These are phyloP conservation scores for Chaetomium globosum DNA, from an alignment of 2,329 filamentous ascomycete species.

Conservation along the genomic window DNA sequence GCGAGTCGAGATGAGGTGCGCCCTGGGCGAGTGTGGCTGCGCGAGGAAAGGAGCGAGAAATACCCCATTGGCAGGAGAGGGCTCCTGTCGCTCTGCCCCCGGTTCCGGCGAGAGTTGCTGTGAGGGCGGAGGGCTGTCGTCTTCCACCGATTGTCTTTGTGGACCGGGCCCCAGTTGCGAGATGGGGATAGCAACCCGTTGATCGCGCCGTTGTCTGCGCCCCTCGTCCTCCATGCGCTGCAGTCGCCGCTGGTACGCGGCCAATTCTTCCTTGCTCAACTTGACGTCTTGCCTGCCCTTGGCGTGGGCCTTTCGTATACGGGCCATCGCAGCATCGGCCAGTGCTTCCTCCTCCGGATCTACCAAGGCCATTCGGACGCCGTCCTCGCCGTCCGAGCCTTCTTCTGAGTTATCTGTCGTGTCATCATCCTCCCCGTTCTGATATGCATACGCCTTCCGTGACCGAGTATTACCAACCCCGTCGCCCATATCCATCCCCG, in stretches of 20 bases:
- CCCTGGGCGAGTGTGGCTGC: conserved; percentile 48
- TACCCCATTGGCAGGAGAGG: conserved; percentile 55
- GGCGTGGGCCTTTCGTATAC: conserved; percentile 76
- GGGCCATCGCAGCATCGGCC: conserved; percentile 75
- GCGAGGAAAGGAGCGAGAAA: conserved; percentile 49
- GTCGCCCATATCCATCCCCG: conserved; percentile 60
- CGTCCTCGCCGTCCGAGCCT: conserved; percentile 52
- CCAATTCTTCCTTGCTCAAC: conserved; percentile 77
- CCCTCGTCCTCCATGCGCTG: conserved; percentile 58
- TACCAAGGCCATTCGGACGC: conserved; percentile 50
- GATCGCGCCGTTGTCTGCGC: conserved; percentile 44
- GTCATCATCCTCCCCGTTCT: conserved; percentile 52
- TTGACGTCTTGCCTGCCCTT: conserved; percentile 78
- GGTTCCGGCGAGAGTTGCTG: conserved; percentile 47
- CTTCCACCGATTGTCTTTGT: conserved; percentile 38
- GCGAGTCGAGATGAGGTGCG: conserved; percentile 45
- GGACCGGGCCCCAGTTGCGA: conserved; percentile 52
- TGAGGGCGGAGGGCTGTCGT: conserved; percentile 42
- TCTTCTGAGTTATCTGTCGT: conserved; percentile 51
- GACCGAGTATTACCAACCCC: conserved; percentile 44
- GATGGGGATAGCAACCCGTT: conserved; percentile 57
- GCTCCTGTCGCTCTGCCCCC: conserved; percentile 39
- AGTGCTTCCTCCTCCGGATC: conserved; percentile 72
- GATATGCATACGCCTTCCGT: conserved; percentile 46
- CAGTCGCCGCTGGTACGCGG: conserved; percentile 71